phyloP scores from a whole-genome alignment of 768 basidiomycete genomes.

The Termitomyces sp. region DNA sequence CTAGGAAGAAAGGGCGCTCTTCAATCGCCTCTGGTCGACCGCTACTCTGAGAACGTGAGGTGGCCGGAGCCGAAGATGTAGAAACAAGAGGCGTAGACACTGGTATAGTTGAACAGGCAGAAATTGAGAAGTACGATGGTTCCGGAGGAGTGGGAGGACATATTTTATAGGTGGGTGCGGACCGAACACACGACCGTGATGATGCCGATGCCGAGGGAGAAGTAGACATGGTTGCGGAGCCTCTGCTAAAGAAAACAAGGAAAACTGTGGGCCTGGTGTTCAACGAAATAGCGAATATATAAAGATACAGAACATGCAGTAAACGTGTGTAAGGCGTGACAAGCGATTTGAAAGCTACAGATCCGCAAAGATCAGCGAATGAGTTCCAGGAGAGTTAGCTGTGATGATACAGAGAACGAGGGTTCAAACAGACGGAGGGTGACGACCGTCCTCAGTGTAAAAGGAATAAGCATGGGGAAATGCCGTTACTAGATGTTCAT shows the following conservation, averaged over 20 bases:
- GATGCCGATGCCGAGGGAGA: constrained; percentile 14
- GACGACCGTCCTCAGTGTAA: neutral
- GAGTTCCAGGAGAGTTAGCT: neutral
- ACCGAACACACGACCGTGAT: constrained; percentile 9
- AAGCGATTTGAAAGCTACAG: constrained; percentile 1
- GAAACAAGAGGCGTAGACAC: constrained; percentile 9
- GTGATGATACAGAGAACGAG: neutral
- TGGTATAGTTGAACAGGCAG: constrained; percentile 7
- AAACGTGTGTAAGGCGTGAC: constrained; percentile 14
- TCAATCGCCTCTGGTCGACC: neutral
- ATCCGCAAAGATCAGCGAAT: neutral
- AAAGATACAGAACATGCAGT: constrained; percentile 7
- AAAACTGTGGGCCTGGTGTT: neutral
- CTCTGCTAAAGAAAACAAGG: neutral
- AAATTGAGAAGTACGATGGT: constrained; percentile 12
- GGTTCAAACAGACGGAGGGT: neutral
- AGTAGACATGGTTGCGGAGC: constrained; percentile 6
- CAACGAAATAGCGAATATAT: constrained; percentile 9
- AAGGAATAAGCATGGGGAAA: neutral
- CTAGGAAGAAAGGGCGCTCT: neutral
- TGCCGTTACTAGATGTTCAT: constrained; percentile 2
- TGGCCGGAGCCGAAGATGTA: neutral
- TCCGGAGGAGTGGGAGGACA: constrained; percentile 5
- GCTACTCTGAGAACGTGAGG: neutral
- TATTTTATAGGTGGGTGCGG: constrained; percentile 9